Base-by-base conservation (phyloP, 1,139 yeast species). In the Taphrina betulina region DNA sequence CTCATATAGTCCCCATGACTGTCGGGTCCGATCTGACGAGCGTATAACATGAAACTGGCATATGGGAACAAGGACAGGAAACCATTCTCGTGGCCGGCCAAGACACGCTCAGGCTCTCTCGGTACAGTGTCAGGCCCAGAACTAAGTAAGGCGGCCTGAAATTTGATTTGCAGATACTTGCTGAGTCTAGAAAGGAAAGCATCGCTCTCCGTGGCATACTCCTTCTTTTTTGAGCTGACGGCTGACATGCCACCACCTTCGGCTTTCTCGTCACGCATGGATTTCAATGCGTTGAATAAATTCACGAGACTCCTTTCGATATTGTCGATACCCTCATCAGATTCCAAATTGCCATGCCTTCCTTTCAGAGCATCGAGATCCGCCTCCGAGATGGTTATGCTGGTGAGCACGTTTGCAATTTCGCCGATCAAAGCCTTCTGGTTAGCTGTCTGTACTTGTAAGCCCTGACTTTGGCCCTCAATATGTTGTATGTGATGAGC, bases 381-480 rank as follows among this genome's bases (percentile, higher is more conserved):
- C 0, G 72, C 72, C 14, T 78, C 77, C 60, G 82, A 80, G 40
- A 89, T 74, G 57, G 83, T 79, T 5, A 87, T 85, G 22, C 88
- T 84, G 52, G 79, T 78, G 59, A 88, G 71, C 51, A 88, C 75
- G n/a, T 77, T 78, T 56, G 79, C 78, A 58, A 89, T 75, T 58
- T 86, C 92, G 53, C 78, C 79, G 75, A 82, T 83, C 38, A 90
- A 73, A 19, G 77, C 69, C 64, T 86, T 86, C 68, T 86, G 87
- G 69, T 90, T 90, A 36, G 87, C 82, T 3, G 92, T 81, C 63
- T 83, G 84, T 2, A 89, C 85, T 69, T 90, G 96, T 31, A 89
- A 71, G 52, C 96, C 96, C 63, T 83, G 81, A 1, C 89, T 82
- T 65, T 85, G 86, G 41, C 76, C 74, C 66, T 89, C 96, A 52